Evolutionary conservation across 495 filamentous ascomycete genomes (phyloP).

Genomic region (Lentithecium fluviatile): DNA sequence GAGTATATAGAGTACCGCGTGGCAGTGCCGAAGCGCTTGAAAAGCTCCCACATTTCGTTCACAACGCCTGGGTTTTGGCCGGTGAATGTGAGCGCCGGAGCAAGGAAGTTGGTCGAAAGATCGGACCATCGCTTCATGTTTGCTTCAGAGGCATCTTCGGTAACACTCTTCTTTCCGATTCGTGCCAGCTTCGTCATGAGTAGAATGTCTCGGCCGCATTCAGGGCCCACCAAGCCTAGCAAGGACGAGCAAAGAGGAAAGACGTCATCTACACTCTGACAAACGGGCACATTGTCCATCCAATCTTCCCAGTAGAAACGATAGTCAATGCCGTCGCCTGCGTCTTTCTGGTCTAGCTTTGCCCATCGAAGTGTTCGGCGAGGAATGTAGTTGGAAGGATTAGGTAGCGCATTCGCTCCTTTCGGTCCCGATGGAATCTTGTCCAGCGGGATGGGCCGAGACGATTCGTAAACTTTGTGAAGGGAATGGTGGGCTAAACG

Average conservation of each 20-base stretch:
- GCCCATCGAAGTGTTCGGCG: conserved; percentile 74
- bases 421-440: conserved; percentile 12
- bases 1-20: conserved; percentile 86
- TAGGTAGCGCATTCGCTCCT: conserved; percentile 62
- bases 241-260: conserved; percentile 84
- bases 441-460: conserved; percentile 49
- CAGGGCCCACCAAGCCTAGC: conserved; percentile 78
- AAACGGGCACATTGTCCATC: conserved; percentile 87
- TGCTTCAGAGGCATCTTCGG: conserved; percentile 62
- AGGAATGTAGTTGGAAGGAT: conserved; percentile 53
- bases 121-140: conserved; percentile 75
- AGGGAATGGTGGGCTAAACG: conserved; percentile 80
- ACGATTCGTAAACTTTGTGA: conserved; percentile 61
- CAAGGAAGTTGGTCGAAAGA: conserved; percentile 74
- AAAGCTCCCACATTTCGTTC: conserved; percentile 77
- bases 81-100: conserved; percentile 80
- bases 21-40: conserved; percentile 72
- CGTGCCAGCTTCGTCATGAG: conserved; percentile 76
- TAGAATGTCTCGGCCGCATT: conserved; percentile 77
- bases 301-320: conserved; percentile 98
- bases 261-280: conserved; percentile 85
- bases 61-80: conserved; percentile 78
- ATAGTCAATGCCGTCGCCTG: conserved; percentile 69
- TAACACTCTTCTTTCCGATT: conserved; percentile 75
- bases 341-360: conserved; percentile 70